These are phyloP conservation scores for Ailanthus altissimus DNA, from an alignment of 345 rosid species.

Conservation along the genomic window DNA sequence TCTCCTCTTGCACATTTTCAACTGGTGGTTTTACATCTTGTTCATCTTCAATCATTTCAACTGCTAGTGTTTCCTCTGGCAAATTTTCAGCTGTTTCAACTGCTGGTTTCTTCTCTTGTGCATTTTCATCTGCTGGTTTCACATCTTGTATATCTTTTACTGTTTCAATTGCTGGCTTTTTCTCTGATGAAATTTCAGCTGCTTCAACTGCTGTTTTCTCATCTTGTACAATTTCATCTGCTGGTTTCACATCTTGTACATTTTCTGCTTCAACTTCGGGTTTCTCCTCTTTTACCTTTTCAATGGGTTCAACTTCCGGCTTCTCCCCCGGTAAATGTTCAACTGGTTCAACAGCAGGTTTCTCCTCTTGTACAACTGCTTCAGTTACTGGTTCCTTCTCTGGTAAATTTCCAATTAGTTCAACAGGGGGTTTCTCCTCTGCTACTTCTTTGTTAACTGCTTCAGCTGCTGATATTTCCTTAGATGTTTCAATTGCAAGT, in stretches of 20 bases:
- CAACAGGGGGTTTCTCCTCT: conserved; percentile 18
- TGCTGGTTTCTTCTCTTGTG: conserved; percentile 5
- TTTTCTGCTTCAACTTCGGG: neutral
- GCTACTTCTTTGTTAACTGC: neutral
- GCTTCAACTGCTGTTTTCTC: conserved; percentile 11
- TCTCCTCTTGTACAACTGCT: conserved; percentile 20
- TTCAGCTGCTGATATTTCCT: conserved; percentile 1
- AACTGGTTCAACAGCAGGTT: conserved; percentile 15
- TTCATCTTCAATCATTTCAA: neutral
- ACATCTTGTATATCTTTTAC: neutral
- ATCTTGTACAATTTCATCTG: neutral
- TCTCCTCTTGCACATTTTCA: neutral
- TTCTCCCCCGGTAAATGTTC: conserved; percentile 15
- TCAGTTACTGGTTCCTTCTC: conserved; percentile 11
- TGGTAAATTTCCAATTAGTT: conserved; percentile 13
- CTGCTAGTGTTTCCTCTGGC: neutral
- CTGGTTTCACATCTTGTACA: neutral
- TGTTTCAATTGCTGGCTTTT: neutral
- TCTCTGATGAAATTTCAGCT: neutral
- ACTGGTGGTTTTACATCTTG: conserved; percentile 2
- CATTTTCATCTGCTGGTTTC: neutral
- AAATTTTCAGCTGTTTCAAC: conserved; percentile 2
- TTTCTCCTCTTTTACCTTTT: neutral
- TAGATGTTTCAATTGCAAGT: conserved; percentile 1
- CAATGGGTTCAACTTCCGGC: neutral